Conservation (phyloP, 768 basidiomycete genomes). For the Dentipellis fragilis region DNA sequence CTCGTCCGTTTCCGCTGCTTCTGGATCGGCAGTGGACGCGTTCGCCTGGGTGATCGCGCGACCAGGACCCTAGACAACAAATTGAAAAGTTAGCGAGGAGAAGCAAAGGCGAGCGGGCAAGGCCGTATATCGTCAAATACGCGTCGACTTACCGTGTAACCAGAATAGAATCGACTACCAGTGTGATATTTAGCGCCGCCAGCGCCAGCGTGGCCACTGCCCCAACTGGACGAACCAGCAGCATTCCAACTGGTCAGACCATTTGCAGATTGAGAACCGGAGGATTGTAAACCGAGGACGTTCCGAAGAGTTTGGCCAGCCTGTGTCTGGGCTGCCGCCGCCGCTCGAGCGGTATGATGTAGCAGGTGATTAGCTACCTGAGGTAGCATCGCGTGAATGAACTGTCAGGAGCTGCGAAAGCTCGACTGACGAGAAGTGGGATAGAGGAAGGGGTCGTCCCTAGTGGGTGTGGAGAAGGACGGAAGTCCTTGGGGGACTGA, state of each 20-base stretch:
- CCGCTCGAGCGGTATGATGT: constrained; percentile 67
- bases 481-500: too few species aligned
- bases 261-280: constrained; percentile 30
- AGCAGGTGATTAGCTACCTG: constrained; percentile 75
- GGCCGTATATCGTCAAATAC: too few species aligned
- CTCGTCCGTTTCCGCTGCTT: constrained; percentile 43
- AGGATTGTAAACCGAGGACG: constrained; percentile 60
- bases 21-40: constrained; percentile 43
- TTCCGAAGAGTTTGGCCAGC: constrained; percentile 58
- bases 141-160: constrained; percentile 46
- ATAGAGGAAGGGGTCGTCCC: too few species aligned
- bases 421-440: neutral
- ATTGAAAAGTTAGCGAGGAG: neutral
- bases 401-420: constrained; percentile 1
- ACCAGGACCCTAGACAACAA: constrained; percentile 42
- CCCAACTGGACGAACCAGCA: constrained; percentile 42
- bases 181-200: constrained; percentile 64
- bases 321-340: constrained; percentile 66
- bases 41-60: constrained; percentile 69
- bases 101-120: neutral
- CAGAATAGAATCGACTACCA: constrained; percentile 60
- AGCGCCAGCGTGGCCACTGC: constrained; percentile 50
- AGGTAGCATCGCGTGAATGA: constrained; percentile 49
- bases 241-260: constrained; percentile 32
- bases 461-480: neutral